These are phyloP conservation scores for Datura wrightii DNA, from an alignment of 257 asterid genomes.

Conservation along the genomic window DNA sequence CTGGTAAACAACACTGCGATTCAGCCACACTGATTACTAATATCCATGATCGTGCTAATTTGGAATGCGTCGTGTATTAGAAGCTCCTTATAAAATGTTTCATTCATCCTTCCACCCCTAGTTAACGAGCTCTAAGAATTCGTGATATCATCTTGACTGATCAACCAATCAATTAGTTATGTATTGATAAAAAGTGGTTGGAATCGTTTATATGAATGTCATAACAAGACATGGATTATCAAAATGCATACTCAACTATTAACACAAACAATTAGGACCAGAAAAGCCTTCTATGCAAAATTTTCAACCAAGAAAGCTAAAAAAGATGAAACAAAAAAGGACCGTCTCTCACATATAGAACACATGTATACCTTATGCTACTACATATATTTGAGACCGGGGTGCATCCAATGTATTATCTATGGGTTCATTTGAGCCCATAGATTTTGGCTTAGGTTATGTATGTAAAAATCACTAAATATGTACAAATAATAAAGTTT, in stretches of 20 bases:
- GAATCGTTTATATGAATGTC: not conserved
- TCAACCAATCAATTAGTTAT: not conserved
- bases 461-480: not conserved
- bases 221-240: not conserved
- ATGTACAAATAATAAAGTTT: not conserved
- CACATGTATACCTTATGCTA: not conserved
- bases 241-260: not conserved
- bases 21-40: not conserved
- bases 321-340: not conserved
- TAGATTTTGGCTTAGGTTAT: not conserved
- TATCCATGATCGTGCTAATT: not conserved
- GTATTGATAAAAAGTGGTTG: not conserved
- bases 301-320: not conserved
- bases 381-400: not conserved
- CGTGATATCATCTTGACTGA: not conserved
- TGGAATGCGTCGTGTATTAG: not conserved
- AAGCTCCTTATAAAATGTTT: not conserved
- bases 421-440: too few relatives aligned
- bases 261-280: not conserved
- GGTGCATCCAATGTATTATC: too few relatives aligned
- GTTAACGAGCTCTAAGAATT: not conserved
- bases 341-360: not conserved
- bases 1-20: not conserved
- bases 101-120: not conserved
- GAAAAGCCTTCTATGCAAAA: not conserved